Evolutionary conservation across 2,329 filamentous ascomycete species (phyloP), one percentile per base, ranked within the genome.

Genomic region (Bipolaris bicolor): DNA sequence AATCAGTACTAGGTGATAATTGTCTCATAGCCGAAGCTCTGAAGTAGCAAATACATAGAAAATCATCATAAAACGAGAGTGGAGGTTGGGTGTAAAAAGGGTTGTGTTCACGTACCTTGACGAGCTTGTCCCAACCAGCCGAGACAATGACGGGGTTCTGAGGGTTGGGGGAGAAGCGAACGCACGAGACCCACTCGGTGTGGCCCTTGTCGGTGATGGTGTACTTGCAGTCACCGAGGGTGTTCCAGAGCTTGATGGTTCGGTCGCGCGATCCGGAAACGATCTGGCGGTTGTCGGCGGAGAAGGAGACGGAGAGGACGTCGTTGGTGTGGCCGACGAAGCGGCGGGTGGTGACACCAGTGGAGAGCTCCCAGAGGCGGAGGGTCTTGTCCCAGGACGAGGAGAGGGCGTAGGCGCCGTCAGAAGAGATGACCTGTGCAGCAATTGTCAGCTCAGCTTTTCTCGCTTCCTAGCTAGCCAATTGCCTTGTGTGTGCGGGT

Each of bases 41-140:
- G 94, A 98, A 99, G 95, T 98, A 98, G 95, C 95, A 98, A 98
- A 98, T 98, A 98, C 93, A 92, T 80, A 82, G 81, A 86, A 90
- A 87, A 90, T 86, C 94, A 98, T 98, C 94, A 92, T 95, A 79
- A 83, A 83, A 57, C 5, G 44, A n/a, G 50, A 45, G 33, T 20
- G 24, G n/a, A 11, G 22, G 46, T 31, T 13, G 10, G 10, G 24
- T 20, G 24, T 24, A 26, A 43, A 47, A 47, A 44, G 24, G 43
- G n/a, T 9, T 5, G 11, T 34, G 48, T 63, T 49, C 65, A 87
- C 93, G 77, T 85, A 99, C 95, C 95, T 99, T 99, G 81, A 99
- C 95, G 75, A 98, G 90, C 89, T 98, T 99, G 87, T 99, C 95
- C 95, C 95, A 99, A 76, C 93, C 93, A 82, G 90, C 89, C 80